phyloP scores from a whole-genome alignment of 768 basidiomycete species.

The Russula dissimulans region DNA sequence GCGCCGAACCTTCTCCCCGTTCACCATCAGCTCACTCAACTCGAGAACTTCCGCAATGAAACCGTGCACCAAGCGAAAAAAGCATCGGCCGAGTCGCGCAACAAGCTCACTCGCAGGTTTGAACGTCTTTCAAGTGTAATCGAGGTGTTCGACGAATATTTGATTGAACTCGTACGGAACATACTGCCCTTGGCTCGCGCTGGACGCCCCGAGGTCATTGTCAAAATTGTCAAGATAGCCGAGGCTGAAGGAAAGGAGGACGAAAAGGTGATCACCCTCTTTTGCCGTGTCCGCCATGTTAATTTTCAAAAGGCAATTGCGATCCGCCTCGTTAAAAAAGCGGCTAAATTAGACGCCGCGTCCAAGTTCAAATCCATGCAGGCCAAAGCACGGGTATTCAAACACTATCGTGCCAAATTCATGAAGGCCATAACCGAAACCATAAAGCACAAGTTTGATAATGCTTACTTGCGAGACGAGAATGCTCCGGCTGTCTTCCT shows the following conservation, averaged over 20 bases:
- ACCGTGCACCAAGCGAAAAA: slow-evolving; percentile 91
- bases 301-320: slow-evolving; percentile 65
- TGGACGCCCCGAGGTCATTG: slow-evolving; percentile 78
- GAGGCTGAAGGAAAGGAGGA: slow-evolving; percentile 91
- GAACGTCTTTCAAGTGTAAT: slow-evolving; percentile 77
- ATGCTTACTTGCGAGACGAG: slow-evolving; percentile 52
- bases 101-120: slow-evolving; percentile 70
- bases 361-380: slow-evolving; percentile 90
- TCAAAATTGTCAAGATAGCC: slow-evolving; percentile 86
- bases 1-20: slow-evolving; percentile 83
- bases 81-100: slow-evolving; percentile 54
- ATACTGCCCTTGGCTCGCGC: slow-evolving; percentile 71
- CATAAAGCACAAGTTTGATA: slow-evolving; percentile 61
- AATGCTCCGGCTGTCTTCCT: slow-evolving; percentile 66
- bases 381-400: slow-evolving; percentile 86
- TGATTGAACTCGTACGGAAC: slow-evolving; percentile 66
- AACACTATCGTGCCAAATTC: slow-evolving; percentile 90
- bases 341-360: slow-evolving; percentile 85
- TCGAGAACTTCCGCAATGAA: slow-evolving; percentile 90
- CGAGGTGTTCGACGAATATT: slow-evolving; percentile 75
- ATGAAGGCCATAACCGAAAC: slow-evolving; percentile 71
- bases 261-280: slow-evolving; percentile 57
- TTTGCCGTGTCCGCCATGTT: slow-evolving; percentile 5
- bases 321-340: slow-evolving; percentile 89
- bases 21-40: slow-evolving; percentile 85